A percentile compares a stretch with the other conserved stretches of the same genome.
phyloP scores from a whole-genome alignment of 2,329 filamentous ascomycete species.

The Mollisia scopiformis region DNA sequence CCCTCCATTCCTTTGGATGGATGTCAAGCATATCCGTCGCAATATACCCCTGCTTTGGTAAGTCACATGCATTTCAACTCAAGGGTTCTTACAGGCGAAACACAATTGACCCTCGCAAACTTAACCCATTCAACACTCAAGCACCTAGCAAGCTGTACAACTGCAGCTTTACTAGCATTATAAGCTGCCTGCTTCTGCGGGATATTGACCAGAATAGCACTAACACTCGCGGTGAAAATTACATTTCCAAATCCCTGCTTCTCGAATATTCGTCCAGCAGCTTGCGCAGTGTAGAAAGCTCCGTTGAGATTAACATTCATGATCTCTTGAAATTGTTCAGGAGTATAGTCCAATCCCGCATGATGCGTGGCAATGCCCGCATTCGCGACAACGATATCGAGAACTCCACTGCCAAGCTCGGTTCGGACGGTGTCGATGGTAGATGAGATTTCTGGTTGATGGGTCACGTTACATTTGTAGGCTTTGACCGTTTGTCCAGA shows the following conservation, averaged over 20 bases:
- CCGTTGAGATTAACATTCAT: constrained; percentile 41
- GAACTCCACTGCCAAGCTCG: constrained; percentile 34
- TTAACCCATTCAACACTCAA: constrained; percentile 48
- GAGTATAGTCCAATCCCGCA: constrained; percentile 43
- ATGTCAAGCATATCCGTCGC: too few relatives aligned
- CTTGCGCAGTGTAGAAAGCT: constrained; percentile 47
- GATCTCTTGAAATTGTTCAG: constrained; percentile 42
- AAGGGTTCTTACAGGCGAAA: constrained; percentile 36
- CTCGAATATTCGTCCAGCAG: constrained; percentile 43
- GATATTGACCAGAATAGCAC: constrained; percentile 44
- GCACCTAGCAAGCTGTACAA: constrained; percentile 44
- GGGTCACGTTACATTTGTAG: constrained; percentile 42
- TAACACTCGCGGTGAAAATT: constrained; percentile 45
- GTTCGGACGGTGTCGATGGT: neutral
- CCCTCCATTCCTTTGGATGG: too few relatives aligned
- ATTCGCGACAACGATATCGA: constrained; percentile 46
- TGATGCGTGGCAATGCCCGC: constrained; percentile 43
- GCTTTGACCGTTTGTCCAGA: constrained; percentile 33
- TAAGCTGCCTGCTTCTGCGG: constrained; percentile 46
- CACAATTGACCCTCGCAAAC: constrained; percentile 44
- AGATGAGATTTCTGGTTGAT: neutral
- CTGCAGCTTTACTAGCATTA: constrained; percentile 47
- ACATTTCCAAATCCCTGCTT: constrained; percentile 38
- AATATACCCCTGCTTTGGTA: too few relatives aligned
- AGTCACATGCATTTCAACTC: too few relatives aligned